phyloP scores from a whole-genome alignment of 176 grass and related monocot genomes.

The Oryza officinalis region DNA sequence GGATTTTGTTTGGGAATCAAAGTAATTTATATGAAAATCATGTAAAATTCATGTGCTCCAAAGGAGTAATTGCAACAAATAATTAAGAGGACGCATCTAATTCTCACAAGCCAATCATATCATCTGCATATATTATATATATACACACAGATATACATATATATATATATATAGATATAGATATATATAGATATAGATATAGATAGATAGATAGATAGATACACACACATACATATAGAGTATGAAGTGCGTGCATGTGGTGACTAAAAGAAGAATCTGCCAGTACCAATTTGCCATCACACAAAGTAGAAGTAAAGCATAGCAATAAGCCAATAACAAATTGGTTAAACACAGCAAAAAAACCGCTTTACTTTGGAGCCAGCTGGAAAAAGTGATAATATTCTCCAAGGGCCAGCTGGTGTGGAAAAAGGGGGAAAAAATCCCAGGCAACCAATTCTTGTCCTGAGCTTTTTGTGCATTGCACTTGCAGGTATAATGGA shows the following conservation, averaged over 20 bases:
- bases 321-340: background rate
- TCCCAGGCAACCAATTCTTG: background rate
- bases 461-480: background rate
- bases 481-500: background rate
- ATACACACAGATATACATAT: too few relatives aligned
- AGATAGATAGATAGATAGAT: too few relatives aligned
- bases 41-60: too few relatives aligned
- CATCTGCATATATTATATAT: background rate
- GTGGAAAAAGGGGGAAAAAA: background rate
- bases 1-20: too few relatives aligned
- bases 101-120: background rate
- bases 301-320: background rate
- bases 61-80: too few relatives aligned
- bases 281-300: background rate
- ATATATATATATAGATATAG: too few relatives aligned
- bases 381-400: slow-evolving; percentile 23
- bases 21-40: too few relatives aligned
- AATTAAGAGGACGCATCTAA: too few relatives aligned
- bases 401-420: background rate
- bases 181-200: too few relatives aligned
- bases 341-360: background rate
- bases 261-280: background rate
- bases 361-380: background rate
- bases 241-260: background rate
- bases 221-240: too few relatives aligned